Conservation (phyloP, 148 eudicot genomes). For the Linanthus parryae region DNA sequence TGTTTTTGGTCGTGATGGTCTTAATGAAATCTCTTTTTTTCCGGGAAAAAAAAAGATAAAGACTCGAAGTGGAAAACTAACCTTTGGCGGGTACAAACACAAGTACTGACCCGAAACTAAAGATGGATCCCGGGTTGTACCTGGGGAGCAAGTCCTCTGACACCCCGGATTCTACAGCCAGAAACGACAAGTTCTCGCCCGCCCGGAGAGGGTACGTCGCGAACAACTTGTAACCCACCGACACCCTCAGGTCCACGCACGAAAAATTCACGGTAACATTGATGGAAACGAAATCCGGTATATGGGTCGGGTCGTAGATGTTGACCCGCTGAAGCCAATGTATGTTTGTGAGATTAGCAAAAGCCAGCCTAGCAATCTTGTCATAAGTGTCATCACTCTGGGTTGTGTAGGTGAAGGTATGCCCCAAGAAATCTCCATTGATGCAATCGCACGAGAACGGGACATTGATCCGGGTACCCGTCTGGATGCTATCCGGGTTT, state of each 20-base stretch:
- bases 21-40: too few species aligned
- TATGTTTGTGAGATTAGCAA: slow-evolving; percentile 54
- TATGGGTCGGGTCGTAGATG: slow-evolving; percentile 18
- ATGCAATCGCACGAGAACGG: slow-evolving; percentile 66
- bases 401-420: slow-evolving; percentile 33
- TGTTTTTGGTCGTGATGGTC: too few species aligned
- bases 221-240: slow-evolving; percentile 18
- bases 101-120: slow-evolving; percentile 42
- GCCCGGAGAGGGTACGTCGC: slow-evolving; percentile 30
- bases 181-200: slow-evolving; percentile 29
- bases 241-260: slow-evolving; percentile 14
- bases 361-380: slow-evolving; percentile 33
- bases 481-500: slow-evolving; percentile 23
- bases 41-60: too few species aligned
- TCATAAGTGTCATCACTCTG: slow-evolving; percentile 51
- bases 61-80: too few species aligned
- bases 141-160: slow-evolving; percentile 31
- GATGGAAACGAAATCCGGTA: slow-evolving; percentile 26
- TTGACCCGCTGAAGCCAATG: slow-evolving; percentile 40
- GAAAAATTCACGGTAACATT: slow-evolving; percentile 21
- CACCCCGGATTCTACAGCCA: slow-evolving; percentile 29
- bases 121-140: slow-evolving; percentile 42
- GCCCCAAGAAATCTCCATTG: slow-evolving; percentile 61
- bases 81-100: slow-evolving; percentile 77
- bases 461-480: slow-evolving; percentile 30